phyloP scores from a whole-genome alignment of 139 green algal genomes.

The Coelastrella sp. region DNA sequence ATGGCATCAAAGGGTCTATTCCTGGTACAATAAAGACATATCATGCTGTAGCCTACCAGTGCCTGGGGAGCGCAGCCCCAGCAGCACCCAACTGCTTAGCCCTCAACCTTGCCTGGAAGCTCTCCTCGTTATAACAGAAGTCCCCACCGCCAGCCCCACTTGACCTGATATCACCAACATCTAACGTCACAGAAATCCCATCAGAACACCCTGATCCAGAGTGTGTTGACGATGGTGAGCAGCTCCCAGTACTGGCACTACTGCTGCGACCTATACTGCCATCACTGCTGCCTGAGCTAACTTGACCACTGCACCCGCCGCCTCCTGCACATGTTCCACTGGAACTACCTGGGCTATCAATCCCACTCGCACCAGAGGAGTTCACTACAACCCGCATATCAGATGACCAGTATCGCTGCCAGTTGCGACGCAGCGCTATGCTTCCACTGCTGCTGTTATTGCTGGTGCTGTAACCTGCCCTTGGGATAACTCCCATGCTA shows the following conservation, averaged over 20 bases:
- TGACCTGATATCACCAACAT: not conserved
- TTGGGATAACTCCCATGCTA: no score
- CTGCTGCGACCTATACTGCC: not conserved
- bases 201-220: not conserved
- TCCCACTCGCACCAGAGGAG: no score
- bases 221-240: not conserved
- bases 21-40: no score
- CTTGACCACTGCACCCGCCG: no score
- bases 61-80: not conserved
- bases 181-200: slow-evolving; percentile 1
- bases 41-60: not conserved
- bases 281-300: no score
- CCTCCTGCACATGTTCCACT: no score
- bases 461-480: not conserved
- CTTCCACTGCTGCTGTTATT: not conserved
- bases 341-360: not conserved
- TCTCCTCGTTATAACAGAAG: slow-evolving; percentile 24
- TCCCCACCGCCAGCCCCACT: not conserved
- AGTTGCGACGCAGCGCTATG: not conserved
- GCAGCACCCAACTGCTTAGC: slow-evolving; percentile 29
- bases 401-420: not conserved
- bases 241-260: slow-evolving; percentile 10
- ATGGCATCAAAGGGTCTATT: no score
- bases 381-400: not conserved
- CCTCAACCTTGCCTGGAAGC: slow-evolving; percentile 21